Conservation (phyloP, 148 eudicot species). For the Arctostaphylos glauca region DNA sequence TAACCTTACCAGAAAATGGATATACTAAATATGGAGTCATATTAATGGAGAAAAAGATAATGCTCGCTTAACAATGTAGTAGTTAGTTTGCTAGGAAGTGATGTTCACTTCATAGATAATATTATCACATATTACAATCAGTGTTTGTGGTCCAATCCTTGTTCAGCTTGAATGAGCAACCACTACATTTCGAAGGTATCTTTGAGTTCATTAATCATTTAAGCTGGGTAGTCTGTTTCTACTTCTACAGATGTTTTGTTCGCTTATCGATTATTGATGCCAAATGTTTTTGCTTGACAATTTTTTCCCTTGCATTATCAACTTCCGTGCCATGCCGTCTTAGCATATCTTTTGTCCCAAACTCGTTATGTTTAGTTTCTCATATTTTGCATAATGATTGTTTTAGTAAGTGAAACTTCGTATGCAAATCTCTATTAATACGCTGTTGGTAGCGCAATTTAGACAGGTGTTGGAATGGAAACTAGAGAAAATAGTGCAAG, state of each 20-base stretch:
- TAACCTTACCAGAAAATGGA: too few relatives aligned
- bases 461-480: conserved; percentile 59
- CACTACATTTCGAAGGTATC: neutral
- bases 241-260: neutral
- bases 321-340: neutral
- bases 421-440: neutral
- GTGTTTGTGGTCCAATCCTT: neutral
- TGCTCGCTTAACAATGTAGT: neutral
- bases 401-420: neutral
- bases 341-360: neutral
- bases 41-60: neutral
- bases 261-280: neutral
- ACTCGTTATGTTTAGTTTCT: neutral
- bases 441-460: neutral
- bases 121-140: neutral
- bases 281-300: neutral
- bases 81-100: neutral
- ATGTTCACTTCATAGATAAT: neutral
- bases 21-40: neutral
- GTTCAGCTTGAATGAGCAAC: neutral
- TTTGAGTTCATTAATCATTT: neutral
- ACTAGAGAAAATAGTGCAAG: conserved; percentile 43
- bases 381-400: neutral
- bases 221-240: neutral
- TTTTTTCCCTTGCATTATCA: neutral